Percentiles rank a stretch among this genome's conserved stretches.
These are phyloP conservation scores for Fusarium sp. DNA, from an alignment of 2,329 filamentous ascomycete genomes.

Conservation along the genomic window DNA sequence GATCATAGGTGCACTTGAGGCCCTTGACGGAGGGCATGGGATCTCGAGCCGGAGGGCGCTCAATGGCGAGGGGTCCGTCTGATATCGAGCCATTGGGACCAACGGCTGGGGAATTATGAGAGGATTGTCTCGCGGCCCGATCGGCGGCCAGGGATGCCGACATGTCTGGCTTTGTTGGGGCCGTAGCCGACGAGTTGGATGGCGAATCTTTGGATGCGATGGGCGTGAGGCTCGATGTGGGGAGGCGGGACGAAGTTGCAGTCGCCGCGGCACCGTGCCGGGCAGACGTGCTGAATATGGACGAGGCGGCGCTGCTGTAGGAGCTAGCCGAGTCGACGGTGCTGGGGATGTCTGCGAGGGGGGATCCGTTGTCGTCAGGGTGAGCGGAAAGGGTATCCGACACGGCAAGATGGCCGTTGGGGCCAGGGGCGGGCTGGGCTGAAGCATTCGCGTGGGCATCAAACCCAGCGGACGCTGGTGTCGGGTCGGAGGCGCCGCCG, in stretches of 20 bases:
- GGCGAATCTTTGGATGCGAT: conserved; percentile 66
- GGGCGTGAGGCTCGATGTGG: conserved; percentile 62
- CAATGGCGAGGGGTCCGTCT: conserved; percentile 50
- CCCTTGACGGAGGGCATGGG: conserved; percentile 65
- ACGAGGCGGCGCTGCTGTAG: conserved; percentile 76
- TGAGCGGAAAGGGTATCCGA: conserved; percentile 46
- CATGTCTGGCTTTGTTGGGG: conserved; percentile 65
- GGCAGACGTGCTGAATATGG: conserved; percentile 71
- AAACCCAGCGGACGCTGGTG: conserved; percentile 37
- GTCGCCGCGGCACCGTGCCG: conserved; percentile 54
- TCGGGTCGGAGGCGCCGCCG: conserved; percentile 40
- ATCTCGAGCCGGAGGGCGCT: conserved; percentile 68
- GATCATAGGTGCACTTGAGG: conserved; percentile 71
- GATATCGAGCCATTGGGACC: conserved; percentile 50
- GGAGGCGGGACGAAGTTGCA: conserved; percentile 55
- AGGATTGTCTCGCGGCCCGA: conserved; percentile 43
- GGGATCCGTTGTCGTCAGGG: conserved; percentile 68
- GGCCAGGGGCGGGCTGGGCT: conserved; percentile 32
- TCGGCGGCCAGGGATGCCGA: conserved; percentile 64
- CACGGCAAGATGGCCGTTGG: conserved; percentile 31
- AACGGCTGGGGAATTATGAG: conserved; percentile 45
- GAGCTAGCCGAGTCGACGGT: conserved; percentile 80
- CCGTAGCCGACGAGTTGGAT: conserved; percentile 59
- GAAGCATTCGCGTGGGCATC: conserved; percentile 42
- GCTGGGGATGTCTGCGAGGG: conserved; percentile 75